Percentiles rank a stretch among this genome's conserved stretches.
Evolutionary conservation across 306 rosid species (phyloP).

Genomic region (Corylus avellana): DNA sequence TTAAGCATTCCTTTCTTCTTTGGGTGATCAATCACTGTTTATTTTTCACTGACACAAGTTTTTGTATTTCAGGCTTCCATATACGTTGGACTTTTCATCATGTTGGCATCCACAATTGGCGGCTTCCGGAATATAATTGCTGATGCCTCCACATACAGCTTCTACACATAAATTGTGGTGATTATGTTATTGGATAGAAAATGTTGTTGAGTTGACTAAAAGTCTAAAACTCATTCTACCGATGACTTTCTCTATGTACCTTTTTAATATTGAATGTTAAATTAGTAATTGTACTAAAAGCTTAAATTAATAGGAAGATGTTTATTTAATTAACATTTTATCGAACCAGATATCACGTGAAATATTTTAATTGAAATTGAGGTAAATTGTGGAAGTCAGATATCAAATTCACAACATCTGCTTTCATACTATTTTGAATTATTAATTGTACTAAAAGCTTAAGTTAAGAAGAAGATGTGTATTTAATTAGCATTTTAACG

Average conservation of each 20-base stretch:
- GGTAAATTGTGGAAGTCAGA: too few species aligned
- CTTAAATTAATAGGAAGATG: too few species aligned
- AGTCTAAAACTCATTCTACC: too few species aligned
- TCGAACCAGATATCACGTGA: too few species aligned
- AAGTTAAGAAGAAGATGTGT: too few species aligned
- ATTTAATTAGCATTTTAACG: too few species aligned
- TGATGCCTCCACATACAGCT: conserved; percentile 84
- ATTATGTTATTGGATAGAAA: neutral
- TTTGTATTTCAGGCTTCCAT: conserved; percentile 56
- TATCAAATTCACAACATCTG: too few species aligned
- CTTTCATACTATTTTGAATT: too few species aligned
- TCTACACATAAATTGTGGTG: conserved; percentile 53
- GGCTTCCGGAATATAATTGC: conserved; percentile 77
- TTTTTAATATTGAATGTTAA: neutral
- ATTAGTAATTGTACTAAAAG: too few species aligned
- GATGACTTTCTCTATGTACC: neutral
- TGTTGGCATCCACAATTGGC: conserved; percentile 90
- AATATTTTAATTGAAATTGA: too few species aligned
- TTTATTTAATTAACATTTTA: too few species aligned
- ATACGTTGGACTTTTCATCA: conserved; percentile 72
- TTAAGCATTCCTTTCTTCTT: conserved; percentile 8
- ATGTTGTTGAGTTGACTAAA: neutral
- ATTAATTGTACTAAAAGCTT: too few species aligned
- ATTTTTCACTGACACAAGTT: conserved; percentile 1
- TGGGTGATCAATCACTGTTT: neutral